Evolutionary conservation across 23 red algal species (phyloP).

Genomic region (Chondrus crispus): DNA sequence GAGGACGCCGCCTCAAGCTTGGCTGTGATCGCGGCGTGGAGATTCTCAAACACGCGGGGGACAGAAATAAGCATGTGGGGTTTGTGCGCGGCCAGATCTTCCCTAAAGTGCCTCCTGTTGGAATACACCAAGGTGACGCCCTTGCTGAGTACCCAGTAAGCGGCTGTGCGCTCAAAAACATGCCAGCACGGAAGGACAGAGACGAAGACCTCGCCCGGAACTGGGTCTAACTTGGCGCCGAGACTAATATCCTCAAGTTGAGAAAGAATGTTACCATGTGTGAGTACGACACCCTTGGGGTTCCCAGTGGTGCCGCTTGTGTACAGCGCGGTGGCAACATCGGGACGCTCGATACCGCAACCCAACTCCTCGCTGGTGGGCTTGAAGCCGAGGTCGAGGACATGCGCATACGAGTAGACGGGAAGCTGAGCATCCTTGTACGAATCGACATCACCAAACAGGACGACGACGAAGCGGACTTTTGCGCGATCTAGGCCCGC

Average conservation of each 20-base stretch:
- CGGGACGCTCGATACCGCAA: not conserved
- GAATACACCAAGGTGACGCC: slow-evolving; percentile 80
- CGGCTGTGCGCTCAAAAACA: slow-evolving; percentile 87
- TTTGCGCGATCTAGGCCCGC: not conserved
- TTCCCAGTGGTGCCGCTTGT: slow-evolving; percentile 92
- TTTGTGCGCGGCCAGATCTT: slow-evolving; percentile 66
- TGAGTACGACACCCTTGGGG: slow-evolving; percentile 88
- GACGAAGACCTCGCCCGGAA: slow-evolving; percentile 82
- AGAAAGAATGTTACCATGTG: slow-evolving; percentile 79
- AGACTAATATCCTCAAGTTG: slow-evolving; percentile 68
- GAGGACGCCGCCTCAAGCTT: slow-evolving; percentile 35
- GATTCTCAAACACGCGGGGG: slow-evolving; percentile 89
- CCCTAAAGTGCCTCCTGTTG: slow-evolving; percentile 79
- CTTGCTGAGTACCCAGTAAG: slow-evolving; percentile 67
- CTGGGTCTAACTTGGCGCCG: slow-evolving; percentile 55
- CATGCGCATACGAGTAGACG: slow-evolving; percentile 69
- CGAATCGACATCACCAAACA: slow-evolving; percentile 56
- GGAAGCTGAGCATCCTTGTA: not conserved
- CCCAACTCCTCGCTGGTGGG: not conserved
- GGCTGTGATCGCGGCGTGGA: slow-evolving; percentile 63
- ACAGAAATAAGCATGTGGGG: slow-evolving; percentile 85
- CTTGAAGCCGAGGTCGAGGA: slow-evolving; percentile 39
- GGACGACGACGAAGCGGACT: slow-evolving; percentile 66
- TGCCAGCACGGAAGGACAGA: slow-evolving; percentile 98
- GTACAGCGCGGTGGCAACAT: slow-evolving; percentile 87